These are phyloP conservation scores for Durotheca rogersii DNA, from an alignment of 495 filamentous ascomycete species.

Conservation along the genomic window DNA sequence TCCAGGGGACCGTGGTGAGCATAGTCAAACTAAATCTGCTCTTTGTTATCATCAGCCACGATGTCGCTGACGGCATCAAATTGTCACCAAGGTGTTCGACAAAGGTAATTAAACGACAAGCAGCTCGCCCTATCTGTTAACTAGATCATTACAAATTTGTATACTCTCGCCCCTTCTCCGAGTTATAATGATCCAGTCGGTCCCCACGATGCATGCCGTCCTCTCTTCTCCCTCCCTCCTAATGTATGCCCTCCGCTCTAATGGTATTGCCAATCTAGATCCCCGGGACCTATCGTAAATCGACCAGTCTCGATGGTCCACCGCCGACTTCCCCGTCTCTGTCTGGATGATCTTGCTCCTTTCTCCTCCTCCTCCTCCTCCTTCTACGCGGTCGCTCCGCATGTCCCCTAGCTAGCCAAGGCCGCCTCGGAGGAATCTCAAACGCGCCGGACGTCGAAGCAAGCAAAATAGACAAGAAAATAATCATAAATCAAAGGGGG, in stretches of 20 bases:
- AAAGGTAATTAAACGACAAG: conserved; percentile 11
- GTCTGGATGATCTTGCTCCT: conserved; percentile 1
- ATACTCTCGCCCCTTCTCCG: conserved; percentile 1
- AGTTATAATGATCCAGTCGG: conserved; percentile 1
- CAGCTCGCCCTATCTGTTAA: conserved; percentile 19
- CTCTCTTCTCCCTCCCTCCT: too few relatives aligned
- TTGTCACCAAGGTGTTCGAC: conserved; percentile 1
- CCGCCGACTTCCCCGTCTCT: not conserved
- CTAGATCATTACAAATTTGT: conserved; percentile 19
- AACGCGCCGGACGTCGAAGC: too few relatives aligned
- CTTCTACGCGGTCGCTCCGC: conserved; percentile 4
- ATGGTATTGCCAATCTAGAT: conserved; percentile 24
- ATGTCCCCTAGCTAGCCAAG: too few relatives aligned
- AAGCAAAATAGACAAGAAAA: not conserved
- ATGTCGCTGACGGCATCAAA: too few relatives aligned
- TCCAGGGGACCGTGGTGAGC: too few relatives aligned
- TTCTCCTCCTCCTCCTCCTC: not conserved
- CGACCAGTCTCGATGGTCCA: conserved; percentile 5
- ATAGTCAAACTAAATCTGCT: too few relatives aligned
- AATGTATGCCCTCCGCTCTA: conserved; percentile 21
- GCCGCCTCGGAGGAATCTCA: too few relatives aligned
- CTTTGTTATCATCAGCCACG: too few relatives aligned
- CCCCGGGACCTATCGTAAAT: conserved; percentile 7
- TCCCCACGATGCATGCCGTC: conserved; percentile 8
- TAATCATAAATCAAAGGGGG: conserved; percentile 30